phyloP scores from a whole-genome alignment of 441 rosid genomes.

The Isatis lusitanica region DNA sequence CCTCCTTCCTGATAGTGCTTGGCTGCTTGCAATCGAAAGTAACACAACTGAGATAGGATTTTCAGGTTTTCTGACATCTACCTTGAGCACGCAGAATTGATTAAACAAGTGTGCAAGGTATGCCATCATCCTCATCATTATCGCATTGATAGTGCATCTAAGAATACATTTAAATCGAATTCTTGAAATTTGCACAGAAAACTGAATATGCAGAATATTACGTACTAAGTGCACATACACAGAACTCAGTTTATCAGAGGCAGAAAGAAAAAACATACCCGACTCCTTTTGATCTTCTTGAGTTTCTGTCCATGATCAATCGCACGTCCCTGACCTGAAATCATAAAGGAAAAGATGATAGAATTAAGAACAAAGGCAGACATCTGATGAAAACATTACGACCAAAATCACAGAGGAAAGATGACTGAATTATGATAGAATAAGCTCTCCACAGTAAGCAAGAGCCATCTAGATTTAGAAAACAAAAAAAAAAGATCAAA shows the following conservation, averaged over 20 bases:
- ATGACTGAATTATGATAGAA: background rate
- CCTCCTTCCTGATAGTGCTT: slow-evolving; percentile 39
- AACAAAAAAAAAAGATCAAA: too few species aligned
- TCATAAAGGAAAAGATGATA: slow-evolving; percentile 17
- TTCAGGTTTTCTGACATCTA: slow-evolving; percentile 83
- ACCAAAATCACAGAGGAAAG: background rate
- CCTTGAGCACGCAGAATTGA: slow-evolving; percentile 88
- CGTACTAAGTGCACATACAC: slow-evolving; percentile 46
- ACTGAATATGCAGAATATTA: slow-evolving; percentile 45
- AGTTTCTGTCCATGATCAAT: slow-evolving; percentile 92
- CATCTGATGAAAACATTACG: background rate
- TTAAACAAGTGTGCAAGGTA: slow-evolving; percentile 91
- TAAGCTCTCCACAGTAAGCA: too few species aligned
- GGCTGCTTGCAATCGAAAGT: slow-evolving; percentile 42
- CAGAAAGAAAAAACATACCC: slow-evolving; percentile 61
- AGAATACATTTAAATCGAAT: slow-evolving; percentile 86
- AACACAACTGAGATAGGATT: slow-evolving; percentile 46
- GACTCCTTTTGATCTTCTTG: slow-evolving; percentile 93
- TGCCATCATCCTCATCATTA: slow-evolving; percentile 95
- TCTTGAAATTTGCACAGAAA: slow-evolving; percentile 48
- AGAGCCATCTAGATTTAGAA: too few species aligned
- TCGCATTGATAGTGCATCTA: slow-evolving; percentile 97
- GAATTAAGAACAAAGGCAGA: slow-evolving; percentile 2
- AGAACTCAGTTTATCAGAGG: slow-evolving; percentile 24
- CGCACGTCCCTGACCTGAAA: slow-evolving; percentile 94